A percentile compares a stretch with the other conserved stretches of the same genome.
phyloP scores from a whole-genome alignment of 257 asterid genomes.

The Schizonepeta tenuifolia region DNA sequence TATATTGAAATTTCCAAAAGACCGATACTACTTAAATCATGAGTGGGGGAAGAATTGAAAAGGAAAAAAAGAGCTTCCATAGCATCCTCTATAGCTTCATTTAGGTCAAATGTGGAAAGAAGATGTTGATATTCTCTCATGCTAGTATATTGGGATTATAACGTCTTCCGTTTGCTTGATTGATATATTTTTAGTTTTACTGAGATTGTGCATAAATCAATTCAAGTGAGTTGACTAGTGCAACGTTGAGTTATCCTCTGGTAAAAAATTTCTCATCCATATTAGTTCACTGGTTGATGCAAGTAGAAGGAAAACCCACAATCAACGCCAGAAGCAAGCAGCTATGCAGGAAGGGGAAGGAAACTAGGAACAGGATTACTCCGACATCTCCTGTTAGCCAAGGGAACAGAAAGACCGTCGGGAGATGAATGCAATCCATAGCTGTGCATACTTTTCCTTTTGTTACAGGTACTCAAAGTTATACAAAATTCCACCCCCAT shows the following conservation, averaged over 20 bases:
- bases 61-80: too few species aligned
- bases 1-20: constrained; percentile 1
- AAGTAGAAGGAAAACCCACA: constrained; percentile 65
- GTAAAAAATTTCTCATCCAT: constrained; percentile 13
- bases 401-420: constrained; percentile 45
- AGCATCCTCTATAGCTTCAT: background rate
- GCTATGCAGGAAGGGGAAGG: constrained; percentile 64
- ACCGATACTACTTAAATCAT: constrained; percentile 18
- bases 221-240: background rate
- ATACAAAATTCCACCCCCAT: background rate
- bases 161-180: constrained; percentile 8
- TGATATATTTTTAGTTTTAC: background rate
- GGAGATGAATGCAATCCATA: constrained; percentile 40
- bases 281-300: constrained; percentile 38
- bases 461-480: constrained; percentile 35
- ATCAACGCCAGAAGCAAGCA: constrained; percentile 64
- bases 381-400: constrained; percentile 42
- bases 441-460: constrained; percentile 30
- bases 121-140: background rate
- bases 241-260: background rate
- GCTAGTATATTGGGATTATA: constrained; percentile 13
- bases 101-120: background rate
- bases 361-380: constrained; percentile 56
- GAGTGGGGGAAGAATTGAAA: too few species aligned
- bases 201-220: background rate